Evolutionary conservation across 345 rosid genomes (phyloP), one percentile per base, ranked within the genome.

Genomic region (Salix caprea): DNA sequence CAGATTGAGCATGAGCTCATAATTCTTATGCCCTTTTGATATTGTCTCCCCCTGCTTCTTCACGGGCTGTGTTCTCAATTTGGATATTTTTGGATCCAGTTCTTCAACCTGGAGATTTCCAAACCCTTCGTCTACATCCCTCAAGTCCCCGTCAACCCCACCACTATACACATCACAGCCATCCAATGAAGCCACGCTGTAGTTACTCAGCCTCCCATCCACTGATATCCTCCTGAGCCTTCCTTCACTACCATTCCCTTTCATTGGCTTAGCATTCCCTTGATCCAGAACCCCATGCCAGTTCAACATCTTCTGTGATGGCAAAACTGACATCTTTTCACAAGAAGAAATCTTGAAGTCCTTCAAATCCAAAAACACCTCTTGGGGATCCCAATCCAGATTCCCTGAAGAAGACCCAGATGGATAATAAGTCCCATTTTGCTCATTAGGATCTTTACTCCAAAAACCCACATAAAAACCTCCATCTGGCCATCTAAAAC

Each of bases 1-100:
- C 82, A 96, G 88, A 82, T 96, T 94, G 68, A 96, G 98, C 99
- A 96, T 96, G 74, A 96, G 97, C 11, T 96, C 98, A 75, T 92
- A 96, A 74, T 96, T 96, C 84, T 91, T 92, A 71, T 96, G 99
- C 32, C 98, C 99, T 86, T 91, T 96, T 5, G 92, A 84, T 72
- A 96, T 94, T 2, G 95, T 94, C 74, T 78, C 88, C 36, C 99
- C 99, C 80, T 94, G 95, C 84, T 78, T 90, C 90, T 87, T 94
- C 36, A 83, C 79, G n/a, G 91, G 92, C 65, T 84, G 90, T 77
- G 86, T 70, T 71, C 76, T 88, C 83, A 92, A 72, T 56, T 71
- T 80, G 34, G 83, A 79, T 69, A 79, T 75, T 71, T 77, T 80
- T 70, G 84, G 21, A 37, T 67, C 87, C 7, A 82, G 69, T 65